Base-by-base conservation (phyloP, 2,329 filamentous ascomycete genomes). In the Trichoderma simmonsii region DNA sequence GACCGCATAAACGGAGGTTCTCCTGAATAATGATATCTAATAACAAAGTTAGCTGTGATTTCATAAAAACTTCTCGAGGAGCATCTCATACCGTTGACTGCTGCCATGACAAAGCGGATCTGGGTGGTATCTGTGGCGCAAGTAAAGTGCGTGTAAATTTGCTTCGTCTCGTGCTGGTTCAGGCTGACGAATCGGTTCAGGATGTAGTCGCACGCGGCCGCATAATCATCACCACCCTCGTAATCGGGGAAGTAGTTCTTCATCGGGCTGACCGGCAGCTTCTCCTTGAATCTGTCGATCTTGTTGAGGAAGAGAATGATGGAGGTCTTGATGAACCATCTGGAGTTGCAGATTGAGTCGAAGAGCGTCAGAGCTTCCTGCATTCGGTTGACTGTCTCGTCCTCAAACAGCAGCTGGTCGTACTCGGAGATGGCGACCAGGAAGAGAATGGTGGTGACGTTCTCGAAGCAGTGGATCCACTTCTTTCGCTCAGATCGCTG, bases 91-190 rank as follows among this genome's bases (percentile, higher is more conserved):
- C 95, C 95, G 85, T 99, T 99, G 80, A 99, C 96, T 77, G 96
- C 96, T 74, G 95, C 95, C 96, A 99, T 99, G 84, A 99, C 96
- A 87, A 99, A 98, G 80, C 96, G 92, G 79, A 99, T 99, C 84
- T 99, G 96, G 79, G 96, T 98, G 36, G 96, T 99, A 81, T 99
- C 96, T 63, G 96, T 99, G 73, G 96, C 96, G 82, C 96, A 98
- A 65, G 96, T 99, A 85, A 99, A 99, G 84, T 98, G 96, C 73
- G 96, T 99, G 88, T 99, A 99, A 82, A 99, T 98, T 83, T 99
- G 96, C 88, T 99, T 99, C 70, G 94, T 97, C 86, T 98, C 96
- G 82, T 98, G 95, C 85, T 98, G 96, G 86, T 99, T 99, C 81
- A 99, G 87, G 81, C 93, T 96, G 79, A 98, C 96, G 84, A 99